Evolutionary conservation across 2,329 filamentous ascomycete species (phyloP), one percentile per base, ranked within the genome.

Genomic region (Talaromyces sp.): DNA sequence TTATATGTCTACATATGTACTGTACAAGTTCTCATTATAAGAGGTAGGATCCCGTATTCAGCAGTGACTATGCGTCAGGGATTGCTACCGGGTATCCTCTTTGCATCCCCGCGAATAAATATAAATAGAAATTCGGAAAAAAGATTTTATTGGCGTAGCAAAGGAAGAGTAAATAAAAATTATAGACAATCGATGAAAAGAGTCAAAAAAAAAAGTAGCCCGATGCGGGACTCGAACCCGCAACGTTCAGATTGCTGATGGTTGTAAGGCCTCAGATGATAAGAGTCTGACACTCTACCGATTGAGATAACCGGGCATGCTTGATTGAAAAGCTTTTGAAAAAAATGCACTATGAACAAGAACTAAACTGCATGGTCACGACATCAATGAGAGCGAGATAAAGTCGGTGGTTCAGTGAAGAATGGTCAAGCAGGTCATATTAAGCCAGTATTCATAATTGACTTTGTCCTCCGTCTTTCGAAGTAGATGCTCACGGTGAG

Each of bases 251-350:
- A 61, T 61, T 50, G 22, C 47, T 48, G 47, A 50, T 10, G 43
- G 11, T 22, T 43, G n/a, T 10, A 11, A 35, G 33, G 52, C 52
- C 52, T 56, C 52, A 56, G 52, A 39, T 56, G 52, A 56, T 61
- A 61, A 61, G 59, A 61, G 59, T 61, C 59, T 61, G 59, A 61
- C 59, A 61, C 59, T 61, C 59, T 61, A 61, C 59, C 59, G 59
- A 61, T 61, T 61, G 59, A 61, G 59, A 61, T 61, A 61, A 61
- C 59, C 59, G 45, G 59, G 59, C 59, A 50, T 61, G 16, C 47
- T 61, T 50, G 45, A 45, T 61, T 61, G 59, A 61, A 52, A 16
- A 5, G 22, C 22, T 22, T 2, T 22, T 22, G 22, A 2, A 22
- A 22, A 22, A 22, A 22, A 22, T 22, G 10, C 3, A 10, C 27